Evolutionary conservation across 1,139 yeast species (phyloP), one percentile per base, ranked within the genome.

Genomic region (Arxiozyma slooffiae): DNA sequence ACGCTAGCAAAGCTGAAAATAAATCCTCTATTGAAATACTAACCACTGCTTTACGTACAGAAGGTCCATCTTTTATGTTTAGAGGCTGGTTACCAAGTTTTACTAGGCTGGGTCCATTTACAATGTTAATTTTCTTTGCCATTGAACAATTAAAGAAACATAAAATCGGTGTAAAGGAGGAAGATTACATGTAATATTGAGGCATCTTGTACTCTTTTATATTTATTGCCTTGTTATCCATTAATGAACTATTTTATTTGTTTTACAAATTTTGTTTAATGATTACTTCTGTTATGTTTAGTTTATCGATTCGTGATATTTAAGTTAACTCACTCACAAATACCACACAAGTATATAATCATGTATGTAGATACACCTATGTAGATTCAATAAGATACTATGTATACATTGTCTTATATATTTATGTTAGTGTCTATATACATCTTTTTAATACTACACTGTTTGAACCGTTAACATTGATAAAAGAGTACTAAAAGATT

Each of bases 81-180:
- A 75, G 95, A 67, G 96, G 96, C 23, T 88, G 96, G 96, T 71
- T 85, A 43, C 96, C 96, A 36, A 81, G 94, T 30, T 88, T 88
- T 65, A 78, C 87, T 9, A 79, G 96, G 64, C 73, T 88, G 55
- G 96, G 95, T 0, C 96, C 96, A 34, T 95, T 87, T 60, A 88
- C 96, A 0, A 85, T 88, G 55, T 80, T 88, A 36, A 88, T 95
- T 1, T 87, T 88, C 69, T 70, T 87, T 57, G 94, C 82, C 1
- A 76, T 86, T 55, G 95, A 86, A 66, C 90, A 85, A 66, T 73
- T 86, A 60, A 79, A 86, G 67, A 78, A 78, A 60, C 75, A 67
- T 60, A 74, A 66, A 60, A 57, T 81, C 48, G 86, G 85, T 21
- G 72, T 81, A 78, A 66, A 56, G 44, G 53, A 52, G 50, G 55